A percentile compares a stretch with the other conserved stretches of the same genome.
phyloP scores from a whole-genome alignment of 768 basidiomycete species.

The Tremella yokohamensis region DNA sequence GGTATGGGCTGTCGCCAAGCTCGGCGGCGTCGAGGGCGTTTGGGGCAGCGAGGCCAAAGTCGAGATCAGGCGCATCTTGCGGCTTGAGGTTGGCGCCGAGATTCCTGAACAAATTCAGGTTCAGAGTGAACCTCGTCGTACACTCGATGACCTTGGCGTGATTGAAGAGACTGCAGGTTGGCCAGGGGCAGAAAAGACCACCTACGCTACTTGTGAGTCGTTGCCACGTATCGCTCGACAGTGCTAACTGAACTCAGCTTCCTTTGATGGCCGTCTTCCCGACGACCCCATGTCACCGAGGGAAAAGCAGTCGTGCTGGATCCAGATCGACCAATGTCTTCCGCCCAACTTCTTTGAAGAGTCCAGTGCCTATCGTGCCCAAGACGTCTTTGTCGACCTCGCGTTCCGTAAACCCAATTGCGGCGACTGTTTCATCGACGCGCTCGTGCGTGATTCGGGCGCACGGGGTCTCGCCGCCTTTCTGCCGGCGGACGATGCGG shows the following conservation, averaged over 20 bases:
- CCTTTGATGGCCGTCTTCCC: conserved; percentile 46
- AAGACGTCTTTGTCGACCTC: conserved; percentile 41
- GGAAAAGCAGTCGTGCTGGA: neutral
- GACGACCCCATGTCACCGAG: conserved; percentile 11
- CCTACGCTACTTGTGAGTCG: conserved; percentile 36
- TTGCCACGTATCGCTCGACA: neutral
- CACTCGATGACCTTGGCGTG: neutral
- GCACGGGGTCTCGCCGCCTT: conserved; percentile 38
- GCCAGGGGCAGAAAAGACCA: conserved; percentile 31
- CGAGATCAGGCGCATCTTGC: conserved; percentile 27
- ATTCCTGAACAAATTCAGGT: conserved; percentile 5
- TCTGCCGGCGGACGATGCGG: conserved; percentile 27
- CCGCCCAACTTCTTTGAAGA: conserved; percentile 24
- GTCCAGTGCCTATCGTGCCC: conserved; percentile 14
- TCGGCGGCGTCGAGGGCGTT: conserved; percentile 31
- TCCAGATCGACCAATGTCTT: conserved; percentile 23
- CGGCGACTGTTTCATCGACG: conserved; percentile 47
- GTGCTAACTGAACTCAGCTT: conserved; percentile 26
- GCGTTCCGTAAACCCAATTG: conserved; percentile 42
- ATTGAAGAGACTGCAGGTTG: conserved; percentile 11
- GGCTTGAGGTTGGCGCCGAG: conserved; percentile 2
- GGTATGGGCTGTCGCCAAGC: conserved; percentile 41
- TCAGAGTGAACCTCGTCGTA: neutral
- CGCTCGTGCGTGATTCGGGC: conserved; percentile 40
- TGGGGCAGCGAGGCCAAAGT: conserved; percentile 32